Evolutionary conservation across 116 monocot species (phyloP).

Genomic region (Iris pallida): DNA sequence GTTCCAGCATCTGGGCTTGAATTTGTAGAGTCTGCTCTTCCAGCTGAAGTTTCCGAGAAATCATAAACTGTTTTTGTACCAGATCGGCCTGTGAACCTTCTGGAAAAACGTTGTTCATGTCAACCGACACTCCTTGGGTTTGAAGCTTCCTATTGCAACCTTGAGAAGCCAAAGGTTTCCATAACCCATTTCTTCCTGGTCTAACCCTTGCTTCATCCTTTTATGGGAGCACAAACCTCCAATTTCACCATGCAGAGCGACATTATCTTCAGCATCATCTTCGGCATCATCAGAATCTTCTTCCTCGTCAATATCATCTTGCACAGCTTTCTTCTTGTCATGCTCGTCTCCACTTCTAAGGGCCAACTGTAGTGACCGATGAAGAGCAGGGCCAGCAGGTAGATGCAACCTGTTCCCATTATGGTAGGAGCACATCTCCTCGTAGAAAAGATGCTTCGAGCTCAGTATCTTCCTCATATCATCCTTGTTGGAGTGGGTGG

Average conservation of each 20-base stretch:
- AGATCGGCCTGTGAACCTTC: constrained; percentile 33
- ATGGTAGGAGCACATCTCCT: constrained; percentile 97
- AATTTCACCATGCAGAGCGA: constrained; percentile 12
- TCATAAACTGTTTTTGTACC: constrained; percentile 33
- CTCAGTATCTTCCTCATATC: constrained; percentile 80
- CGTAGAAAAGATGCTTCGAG: constrained; percentile 94
- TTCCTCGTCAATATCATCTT: constrained; percentile 36
- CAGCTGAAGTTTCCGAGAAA: constrained; percentile 43
- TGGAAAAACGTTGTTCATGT: constrained; percentile 35
- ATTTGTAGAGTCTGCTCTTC: constrained; percentile 63
- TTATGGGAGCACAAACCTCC: constrained; percentile 23
- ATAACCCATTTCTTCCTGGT: constrained; percentile 28
- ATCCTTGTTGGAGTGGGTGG: too few species aligned
- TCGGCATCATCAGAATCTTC: constrained; percentile 42
- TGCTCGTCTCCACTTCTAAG: constrained; percentile 57
- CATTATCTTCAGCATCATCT: constrained; percentile 27
- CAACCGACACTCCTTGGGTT: constrained; percentile 17
- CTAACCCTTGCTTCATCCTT: constrained; percentile 31
- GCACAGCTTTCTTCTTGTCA: constrained; percentile 23
- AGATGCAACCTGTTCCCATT: constrained; percentile 74
- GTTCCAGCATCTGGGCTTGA: constrained; percentile 60
- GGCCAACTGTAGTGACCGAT: constrained; percentile 58
- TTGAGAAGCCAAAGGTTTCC: constrained; percentile 16
- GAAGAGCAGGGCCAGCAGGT: constrained; percentile 66
- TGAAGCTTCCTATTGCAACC: constrained; percentile 20